A percentile compares a stretch with the other conserved stretches of the same genome.
phyloP scores from a whole-genome alignment of 208 protist genomes.

The Trypanosoma brucei region DNA sequence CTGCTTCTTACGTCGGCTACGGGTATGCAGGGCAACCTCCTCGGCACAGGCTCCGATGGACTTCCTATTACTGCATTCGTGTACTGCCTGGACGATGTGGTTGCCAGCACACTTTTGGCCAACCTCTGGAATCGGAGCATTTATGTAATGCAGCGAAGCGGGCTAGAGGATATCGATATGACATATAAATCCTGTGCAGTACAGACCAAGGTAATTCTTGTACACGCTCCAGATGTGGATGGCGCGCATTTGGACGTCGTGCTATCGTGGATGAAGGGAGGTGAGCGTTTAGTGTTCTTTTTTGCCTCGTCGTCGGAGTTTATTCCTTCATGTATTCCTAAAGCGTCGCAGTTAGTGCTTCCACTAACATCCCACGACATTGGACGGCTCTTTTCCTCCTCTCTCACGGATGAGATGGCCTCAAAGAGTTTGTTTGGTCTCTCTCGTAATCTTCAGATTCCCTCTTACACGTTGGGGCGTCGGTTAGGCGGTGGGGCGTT shows the following conservation, averaged over 20 bases:
- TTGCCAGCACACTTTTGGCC: constrained; percentile 27
- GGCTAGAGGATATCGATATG: constrained; percentile 31
- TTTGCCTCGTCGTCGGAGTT: constrained; percentile 21
- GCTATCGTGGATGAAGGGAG: constrained; percentile 38
- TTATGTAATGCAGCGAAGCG: constrained; percentile 33
- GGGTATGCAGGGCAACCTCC: constrained; percentile 8
- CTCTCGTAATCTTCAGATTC: constrained; percentile 32
- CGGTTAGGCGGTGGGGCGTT: constrained; percentile 73
- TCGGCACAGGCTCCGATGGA: neutral
- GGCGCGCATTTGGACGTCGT: constrained; percentile 26
- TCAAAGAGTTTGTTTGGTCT: constrained; percentile 17
- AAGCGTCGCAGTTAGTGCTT: constrained; percentile 27
- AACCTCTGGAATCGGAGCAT: constrained; percentile 60
- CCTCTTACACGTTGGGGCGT: constrained; percentile 67
- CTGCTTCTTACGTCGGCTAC: neutral
- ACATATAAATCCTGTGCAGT: constrained; percentile 45
- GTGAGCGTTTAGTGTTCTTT: constrained; percentile 58
- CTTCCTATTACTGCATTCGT: constrained; percentile 54
- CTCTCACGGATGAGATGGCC: constrained; percentile 38
- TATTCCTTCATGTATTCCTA: constrained; percentile 32
- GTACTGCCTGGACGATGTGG: constrained; percentile 29
- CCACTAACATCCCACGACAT: constrained; percentile 39
- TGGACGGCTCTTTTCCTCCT: constrained; percentile 38
- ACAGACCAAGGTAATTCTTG: constrained; percentile 60
- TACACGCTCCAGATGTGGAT: constrained; percentile 47